A percentile compares a stretch with the other conserved stretches of the same genome.
Evolutionary conservation across 2,329 filamentous ascomycete genomes (phyloP).

Genomic region (Ceratocystis albifundus): DNA sequence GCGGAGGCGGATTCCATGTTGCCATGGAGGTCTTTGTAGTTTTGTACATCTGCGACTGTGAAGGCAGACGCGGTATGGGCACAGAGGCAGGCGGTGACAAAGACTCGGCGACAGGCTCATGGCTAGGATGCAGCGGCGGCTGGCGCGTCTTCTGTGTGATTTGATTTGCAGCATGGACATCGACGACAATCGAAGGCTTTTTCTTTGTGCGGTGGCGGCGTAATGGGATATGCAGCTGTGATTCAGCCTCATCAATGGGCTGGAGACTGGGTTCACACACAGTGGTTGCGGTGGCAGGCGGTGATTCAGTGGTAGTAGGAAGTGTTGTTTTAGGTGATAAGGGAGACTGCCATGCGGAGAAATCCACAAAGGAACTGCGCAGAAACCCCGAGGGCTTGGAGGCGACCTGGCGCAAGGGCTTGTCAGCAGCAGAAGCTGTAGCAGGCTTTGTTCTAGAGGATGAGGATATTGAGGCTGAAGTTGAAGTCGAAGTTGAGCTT

Average conservation of each 20-base stretch:
- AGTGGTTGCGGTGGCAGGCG: neutral
- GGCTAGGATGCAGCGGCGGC: neutral
- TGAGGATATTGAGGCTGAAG: neutral
- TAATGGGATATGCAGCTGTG: neutral
- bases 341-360: constrained; percentile 32
- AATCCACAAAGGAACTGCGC: constrained; percentile 37
- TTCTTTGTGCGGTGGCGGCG: constrained; percentile 14
- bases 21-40: constrained; percentile 27
- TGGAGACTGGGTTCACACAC: constrained; percentile 12
- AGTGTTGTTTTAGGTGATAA: neutral
- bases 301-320: neutral
- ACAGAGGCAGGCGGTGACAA: constrained; percentile 18
- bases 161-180: constrained; percentile 16
- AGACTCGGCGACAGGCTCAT: constrained; percentile 11
- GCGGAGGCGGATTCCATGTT: constrained; percentile 57
- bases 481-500: too few relatives aligned
- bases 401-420: constrained; percentile 11
- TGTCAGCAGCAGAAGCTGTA: neutral
- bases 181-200: constrained; percentile 21
- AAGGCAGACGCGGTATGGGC: constrained; percentile 21
- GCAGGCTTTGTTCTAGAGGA: neutral
- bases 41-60: constrained; percentile 25
- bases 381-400: constrained; percentile 17
- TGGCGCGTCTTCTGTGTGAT: constrained; percentile 4
- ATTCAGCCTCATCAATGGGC: constrained; percentile 22